Conservation (phyloP, 2,329 filamentous ascomycete genomes). For the Albophoma yamanashiensis region DNA sequence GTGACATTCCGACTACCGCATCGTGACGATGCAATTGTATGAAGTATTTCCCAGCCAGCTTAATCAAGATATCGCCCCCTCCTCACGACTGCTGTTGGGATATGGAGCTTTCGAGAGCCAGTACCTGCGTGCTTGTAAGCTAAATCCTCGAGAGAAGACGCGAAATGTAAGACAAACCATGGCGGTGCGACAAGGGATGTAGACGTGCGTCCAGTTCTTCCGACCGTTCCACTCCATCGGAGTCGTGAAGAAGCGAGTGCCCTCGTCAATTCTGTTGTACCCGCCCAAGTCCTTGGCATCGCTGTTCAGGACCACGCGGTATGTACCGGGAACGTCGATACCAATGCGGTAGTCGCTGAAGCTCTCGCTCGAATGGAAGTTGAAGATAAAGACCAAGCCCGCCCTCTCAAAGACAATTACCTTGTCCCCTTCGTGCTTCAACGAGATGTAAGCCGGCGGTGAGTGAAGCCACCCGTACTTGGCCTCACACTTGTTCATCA, state of each 20-base stretch:
- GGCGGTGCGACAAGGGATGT: conserved; percentile 74
- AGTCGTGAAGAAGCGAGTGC: conserved; percentile 86
- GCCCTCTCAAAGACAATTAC: conserved; percentile 91
- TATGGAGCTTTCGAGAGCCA: conserved; percentile 31
- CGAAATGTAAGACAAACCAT: conserved; percentile 47
- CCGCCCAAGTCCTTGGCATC: conserved; percentile 74
- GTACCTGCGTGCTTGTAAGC: conserved; percentile 27
- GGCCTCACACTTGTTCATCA: conserved; percentile 80
- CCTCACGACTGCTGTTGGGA: background rate
- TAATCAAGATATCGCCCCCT: background rate
- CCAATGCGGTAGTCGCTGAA: conserved; percentile 91
- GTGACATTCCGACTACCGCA: too few species aligned
- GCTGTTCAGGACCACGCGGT: conserved; percentile 74
- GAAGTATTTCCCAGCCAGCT: background rate
- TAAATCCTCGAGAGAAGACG: background rate
- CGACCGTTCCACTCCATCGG: conserved; percentile 82
- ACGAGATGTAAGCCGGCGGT: conserved; percentile 78
- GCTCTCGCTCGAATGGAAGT: conserved; percentile 78
- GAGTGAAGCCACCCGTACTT: conserved; percentile 87
- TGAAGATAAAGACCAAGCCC: conserved; percentile 88
- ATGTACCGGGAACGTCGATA: conserved; percentile 74
- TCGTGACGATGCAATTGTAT: background rate
- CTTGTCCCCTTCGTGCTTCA: conserved; percentile 92
- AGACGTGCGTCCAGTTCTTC: conserved; percentile 86
- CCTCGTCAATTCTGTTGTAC: conserved; percentile 63